phyloP scores from a whole-genome alignment of 306 rosid genomes.

The Pyrus communis region DNA sequence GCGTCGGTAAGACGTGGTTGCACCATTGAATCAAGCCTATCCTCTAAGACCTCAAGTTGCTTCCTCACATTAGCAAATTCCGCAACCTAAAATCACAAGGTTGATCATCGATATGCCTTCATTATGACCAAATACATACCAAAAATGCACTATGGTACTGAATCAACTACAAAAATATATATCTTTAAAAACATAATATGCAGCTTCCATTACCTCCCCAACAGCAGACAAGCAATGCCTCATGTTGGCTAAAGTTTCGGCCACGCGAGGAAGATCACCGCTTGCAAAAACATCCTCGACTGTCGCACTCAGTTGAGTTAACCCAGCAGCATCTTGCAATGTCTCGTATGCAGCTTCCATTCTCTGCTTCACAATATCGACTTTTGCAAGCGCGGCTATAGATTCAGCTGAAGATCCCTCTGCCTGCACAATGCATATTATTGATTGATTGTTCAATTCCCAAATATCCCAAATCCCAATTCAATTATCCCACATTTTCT shows the following conservation, averaged over 20 bases:
- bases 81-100: constrained; percentile 54
- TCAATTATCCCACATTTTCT: constrained; percentile 1
- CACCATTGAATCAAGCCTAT: constrained; percentile 91
- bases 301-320: constrained; percentile 88
- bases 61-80: constrained; percentile 96
- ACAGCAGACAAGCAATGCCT: constrained; percentile 98
- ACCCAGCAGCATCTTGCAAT: constrained; percentile 98
- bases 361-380: constrained; percentile 90
- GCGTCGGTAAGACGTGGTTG: constrained; percentile 97
- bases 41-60: constrained; percentile 97
- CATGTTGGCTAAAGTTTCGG: constrained; percentile 95
- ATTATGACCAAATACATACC: neutral
- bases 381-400: constrained; percentile 88
- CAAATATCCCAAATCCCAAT: too few relatives aligned
- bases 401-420: constrained; percentile 98
- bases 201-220: constrained; percentile 60
- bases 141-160: neutral
- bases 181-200: neutral
- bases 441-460: constrained; percentile 4
- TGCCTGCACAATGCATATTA: constrained; percentile 38
- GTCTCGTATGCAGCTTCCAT: constrained; percentile 98
- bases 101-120: neutral
- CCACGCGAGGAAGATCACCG: constrained; percentile 97
- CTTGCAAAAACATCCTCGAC: constrained; percentile 98
- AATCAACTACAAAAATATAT: neutral